Percentiles rank a stretch among this genome's conserved stretches.
Evolutionary conservation across 2,329 filamentous ascomycete genomes (phyloP).

Genomic region (Hawksworthiomyces lignivorus): DNA sequence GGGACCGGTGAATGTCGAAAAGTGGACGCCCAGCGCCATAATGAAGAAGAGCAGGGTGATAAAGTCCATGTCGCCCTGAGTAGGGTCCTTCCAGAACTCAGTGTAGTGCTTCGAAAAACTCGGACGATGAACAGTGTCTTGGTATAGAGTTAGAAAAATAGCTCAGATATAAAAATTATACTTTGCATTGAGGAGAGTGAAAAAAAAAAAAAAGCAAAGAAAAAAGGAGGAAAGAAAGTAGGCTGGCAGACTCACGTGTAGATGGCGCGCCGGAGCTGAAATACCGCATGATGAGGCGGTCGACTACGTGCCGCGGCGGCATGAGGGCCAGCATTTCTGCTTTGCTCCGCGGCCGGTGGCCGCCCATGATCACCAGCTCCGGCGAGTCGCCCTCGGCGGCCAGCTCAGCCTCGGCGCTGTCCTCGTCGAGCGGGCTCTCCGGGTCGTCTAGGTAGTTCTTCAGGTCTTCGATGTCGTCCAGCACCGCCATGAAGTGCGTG

Average conservation of each 20-base stretch:
- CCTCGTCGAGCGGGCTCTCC: slow-evolving; percentile 27
- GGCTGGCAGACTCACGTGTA: slow-evolving; percentile 31
- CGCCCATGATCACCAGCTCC: slow-evolving; percentile 34
- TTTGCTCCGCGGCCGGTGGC: slow-evolving; percentile 29
- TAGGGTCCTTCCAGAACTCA: slow-evolving; percentile 22
- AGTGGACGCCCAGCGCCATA: slow-evolving; percentile 28
- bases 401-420: slow-evolving; percentile 25
- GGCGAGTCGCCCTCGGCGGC: slow-evolving; percentile 28
- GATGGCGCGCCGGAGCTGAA: slow-evolving; percentile 47
- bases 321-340: slow-evolving; percentile 40
- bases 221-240: not conserved
- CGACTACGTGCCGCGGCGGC: slow-evolving; percentile 38
- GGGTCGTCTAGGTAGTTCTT: slow-evolving; percentile 49
- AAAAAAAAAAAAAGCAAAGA: not conserved
- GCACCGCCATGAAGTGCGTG: slow-evolving; percentile 53
- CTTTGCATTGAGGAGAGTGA: not conserved
- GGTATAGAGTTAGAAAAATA: not conserved
- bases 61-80: slow-evolving; percentile 17
- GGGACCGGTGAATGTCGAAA: slow-evolving; percentile 34
- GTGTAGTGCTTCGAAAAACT: slow-evolving; percentile 20
- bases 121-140: slow-evolving; percentile 46
- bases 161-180: too few relatives aligned
- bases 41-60: slow-evolving; percentile 26
- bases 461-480: slow-evolving; percentile 55
- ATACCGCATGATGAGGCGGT: slow-evolving; percentile 44